Evolutionary conservation across 371 early-diverging fungal genomes (phyloP), one percentile per base, ranked within the genome.

Genomic region (Mucor ambiguus): DNA sequence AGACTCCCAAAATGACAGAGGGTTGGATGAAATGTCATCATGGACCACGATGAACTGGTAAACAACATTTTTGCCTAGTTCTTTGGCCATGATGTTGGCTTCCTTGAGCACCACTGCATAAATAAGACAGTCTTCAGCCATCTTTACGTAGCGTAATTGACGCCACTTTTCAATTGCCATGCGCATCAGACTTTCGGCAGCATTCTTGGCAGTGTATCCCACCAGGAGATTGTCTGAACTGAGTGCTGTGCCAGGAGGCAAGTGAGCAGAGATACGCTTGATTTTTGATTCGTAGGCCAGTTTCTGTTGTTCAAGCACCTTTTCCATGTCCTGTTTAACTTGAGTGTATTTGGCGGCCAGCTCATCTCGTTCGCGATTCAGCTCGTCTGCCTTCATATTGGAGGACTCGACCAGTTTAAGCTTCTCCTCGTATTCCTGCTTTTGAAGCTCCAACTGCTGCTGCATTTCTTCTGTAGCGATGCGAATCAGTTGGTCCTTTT

Each of bases 31-130:
- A 1, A 79, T 69, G 48, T 80, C 76, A 14, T 86, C 77, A 20
- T 89, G 86, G 26, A 91, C 66, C 28, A 94, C 81, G 16, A 86
- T 83, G 63, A 94, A 89, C 69, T 95, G 93, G 69, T 92, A 95
- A 0, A 90, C 76, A 7, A 91, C 90, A 30, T 89, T 75, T 52
- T 92, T 92, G 2, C 82, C 84, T 5, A 94, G 77, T 66, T 95
- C 93, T 52, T 86, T 87, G 57, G 91, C 84, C 60, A 93, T 91
- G 9, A 93, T 84, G 61, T 95, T 95, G 55, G 93, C 94, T 60
- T 93, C 92, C 72, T 94, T 93, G 26, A 95, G 68, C 16, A 89
- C 60, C 0, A 87, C 84, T 0, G 90, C 90, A 59, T 87, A 84
- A 24, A 80, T 78, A 32, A 90, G 69, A 30, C 93, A 82, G 20